phyloP scores from a whole-genome alignment of 768 basidiomycete species.

The Rhodocollybia butyracea region DNA sequence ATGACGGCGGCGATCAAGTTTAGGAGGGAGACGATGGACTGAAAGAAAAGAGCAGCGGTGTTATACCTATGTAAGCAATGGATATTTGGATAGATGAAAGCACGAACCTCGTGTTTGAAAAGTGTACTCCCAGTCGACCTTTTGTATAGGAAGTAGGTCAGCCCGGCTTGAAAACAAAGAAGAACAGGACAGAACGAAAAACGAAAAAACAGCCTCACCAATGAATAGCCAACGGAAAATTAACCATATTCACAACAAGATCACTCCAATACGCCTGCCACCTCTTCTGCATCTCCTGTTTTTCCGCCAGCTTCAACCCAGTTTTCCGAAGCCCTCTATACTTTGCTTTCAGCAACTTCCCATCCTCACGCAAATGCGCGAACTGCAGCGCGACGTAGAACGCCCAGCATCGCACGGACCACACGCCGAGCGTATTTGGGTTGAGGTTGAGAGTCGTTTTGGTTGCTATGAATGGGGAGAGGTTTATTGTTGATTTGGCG shows the following conservation, averaged over 20 bases:
- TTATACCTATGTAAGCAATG: neutral
- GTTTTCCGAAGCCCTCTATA: constrained; percentile 53
- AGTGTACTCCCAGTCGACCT: constrained; percentile 73
- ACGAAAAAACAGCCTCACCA: constrained; percentile 47
- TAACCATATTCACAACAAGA: constrained; percentile 65
- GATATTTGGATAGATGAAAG: neutral
- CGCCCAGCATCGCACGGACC: constrained; percentile 84
- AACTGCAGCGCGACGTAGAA: constrained; percentile 76
- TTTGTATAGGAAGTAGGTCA: neutral
- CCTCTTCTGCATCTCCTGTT: constrained; percentile 50
- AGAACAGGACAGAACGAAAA: neutral
- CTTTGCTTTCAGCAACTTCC: constrained; percentile 50
- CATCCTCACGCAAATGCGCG: constrained; percentile 67
- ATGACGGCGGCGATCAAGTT: constrained; percentile 50
- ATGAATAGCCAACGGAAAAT: constrained; percentile 82
- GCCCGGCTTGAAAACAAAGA: neutral
- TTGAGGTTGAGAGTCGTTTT: constrained; percentile 38
- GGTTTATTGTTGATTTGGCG: constrained; percentile 29
- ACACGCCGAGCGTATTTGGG: constrained; percentile 47
- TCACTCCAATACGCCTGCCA: constrained; percentile 74
- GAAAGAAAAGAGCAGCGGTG: constrained; percentile 26
- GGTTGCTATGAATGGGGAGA: constrained; percentile 41
- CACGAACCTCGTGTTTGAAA: constrained; percentile 61
- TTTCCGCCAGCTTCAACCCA: constrained; percentile 46
- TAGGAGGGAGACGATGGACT: constrained; percentile 29